Base-by-base conservation (phyloP, 176 grass and related monocot genomes). In the Tuctoria greenei region DNA sequence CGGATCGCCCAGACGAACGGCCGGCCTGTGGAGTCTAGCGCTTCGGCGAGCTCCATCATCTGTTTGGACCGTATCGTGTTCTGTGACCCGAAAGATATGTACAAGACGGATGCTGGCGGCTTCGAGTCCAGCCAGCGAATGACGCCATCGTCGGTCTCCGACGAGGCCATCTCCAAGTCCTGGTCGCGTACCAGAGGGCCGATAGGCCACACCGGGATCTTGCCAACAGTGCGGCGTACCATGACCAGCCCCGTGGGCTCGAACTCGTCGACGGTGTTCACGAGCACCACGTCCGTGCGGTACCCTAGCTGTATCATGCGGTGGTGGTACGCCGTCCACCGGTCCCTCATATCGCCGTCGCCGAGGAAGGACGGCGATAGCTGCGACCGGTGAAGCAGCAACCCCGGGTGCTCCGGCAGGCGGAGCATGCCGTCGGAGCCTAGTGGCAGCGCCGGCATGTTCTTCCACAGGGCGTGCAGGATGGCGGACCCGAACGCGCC, bases 201-300 rank as follows among this genome's bases (percentile, higher is more conserved):
- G 44, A 88, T 50, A 20, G 86, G 76, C 63, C 55, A 80, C 14
- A 88, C 28, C 1, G 81, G 59, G 14, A 43, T 27, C 4, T 50
- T 11, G 49, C 12, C 18, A 4, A 68, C 18, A 0, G 65, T 17
- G 4, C 38, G 51, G 15, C 76, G 70, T 4, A 84, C n/a, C 86
- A 83, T 86, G 7, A 15, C 11, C 34, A 86, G 28, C 5, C 88
- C 88, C 27, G 12, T 43, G 35, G 40, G 75, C 80, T 90, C 88
- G 15, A 86, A 0, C 41, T 64, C 76, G 47, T 80, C 84, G 0
- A 64, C 71, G 25, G 84, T 80, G 66, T 90, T 90, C 21, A 70
- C 50, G 9, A 86, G 64, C 31, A 88, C 14, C 0, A 47, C 76
- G 47, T 76, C 64, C 20, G 81, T 76, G 42, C 16, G 1, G 15